These are phyloP conservation scores for Citrus cavaleriei DNA, from an alignment of 345 rosid genomes.

Conservation along the genomic window DNA sequence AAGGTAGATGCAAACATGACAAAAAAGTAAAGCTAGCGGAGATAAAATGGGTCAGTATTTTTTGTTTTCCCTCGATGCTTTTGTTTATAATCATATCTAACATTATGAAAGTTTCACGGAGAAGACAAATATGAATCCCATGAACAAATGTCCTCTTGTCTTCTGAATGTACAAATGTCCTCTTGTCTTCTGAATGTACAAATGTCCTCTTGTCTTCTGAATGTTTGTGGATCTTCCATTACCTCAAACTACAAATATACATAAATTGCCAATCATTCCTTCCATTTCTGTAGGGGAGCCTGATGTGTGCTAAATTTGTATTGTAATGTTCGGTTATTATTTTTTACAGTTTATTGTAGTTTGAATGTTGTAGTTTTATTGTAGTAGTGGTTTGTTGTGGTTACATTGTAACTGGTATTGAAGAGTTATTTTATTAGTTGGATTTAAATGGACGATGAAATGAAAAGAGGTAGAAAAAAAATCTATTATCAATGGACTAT, in stretches of 20 bases:
- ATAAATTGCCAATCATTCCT: neutral
- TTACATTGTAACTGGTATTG: too few relatives aligned
- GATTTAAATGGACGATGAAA: too few relatives aligned
- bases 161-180: neutral
- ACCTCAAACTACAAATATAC: constrained; percentile 1
- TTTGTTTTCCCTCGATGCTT: constrained; percentile 7
- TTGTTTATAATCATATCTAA: constrained; percentile 5
- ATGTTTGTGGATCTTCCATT: constrained; percentile 11
- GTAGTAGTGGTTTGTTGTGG: too few relatives aligned
- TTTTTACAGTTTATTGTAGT: too few relatives aligned
- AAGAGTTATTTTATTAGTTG: too few relatives aligned
- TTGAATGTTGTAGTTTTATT: too few relatives aligned
- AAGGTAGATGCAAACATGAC: neutral
- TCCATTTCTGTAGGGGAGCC: neutral
- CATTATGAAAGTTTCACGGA: neutral
- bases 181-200: neutral
- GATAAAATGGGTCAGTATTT: constrained; percentile 16
- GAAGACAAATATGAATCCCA: constrained; percentile 6
- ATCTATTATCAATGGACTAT: too few relatives aligned
- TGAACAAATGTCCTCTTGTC: neutral
- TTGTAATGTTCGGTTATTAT: too few relatives aligned
- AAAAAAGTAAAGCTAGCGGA: constrained; percentile 2
- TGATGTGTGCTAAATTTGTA: too few relatives aligned
- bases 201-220: neutral
- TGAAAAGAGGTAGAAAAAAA: too few relatives aligned